Percentiles rank a stretch among this genome's conserved stretches.
Conservation (phyloP, 2,329 filamentous ascomycete genomes). For the Calonectria leucothoes region DNA sequence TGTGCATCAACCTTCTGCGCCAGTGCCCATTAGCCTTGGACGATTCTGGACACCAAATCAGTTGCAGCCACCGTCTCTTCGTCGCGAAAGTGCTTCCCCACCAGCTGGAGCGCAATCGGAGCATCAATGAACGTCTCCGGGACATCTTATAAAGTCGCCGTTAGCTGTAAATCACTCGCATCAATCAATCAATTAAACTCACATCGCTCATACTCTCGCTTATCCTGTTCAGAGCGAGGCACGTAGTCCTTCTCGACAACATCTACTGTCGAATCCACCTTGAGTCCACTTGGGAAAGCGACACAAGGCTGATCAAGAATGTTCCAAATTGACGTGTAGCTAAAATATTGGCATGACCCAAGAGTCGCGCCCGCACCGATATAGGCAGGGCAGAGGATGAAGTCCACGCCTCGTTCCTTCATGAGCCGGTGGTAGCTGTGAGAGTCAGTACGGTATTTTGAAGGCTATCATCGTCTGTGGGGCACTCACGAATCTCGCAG, state of each 20-base stretch:
- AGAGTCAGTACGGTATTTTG: background rate
- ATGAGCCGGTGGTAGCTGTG: slow-evolving; percentile 24
- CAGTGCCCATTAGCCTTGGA: background rate
- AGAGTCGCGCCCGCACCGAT: slow-evolving; percentile 34
- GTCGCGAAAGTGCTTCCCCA: slow-evolving; percentile 37
- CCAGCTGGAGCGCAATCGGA: slow-evolving; percentile 35
- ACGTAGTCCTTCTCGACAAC: slow-evolving; percentile 16
- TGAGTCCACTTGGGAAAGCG: slow-evolving; percentile 41
- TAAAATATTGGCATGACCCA: slow-evolving; percentile 38
- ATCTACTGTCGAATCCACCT: slow-evolving; percentile 11
- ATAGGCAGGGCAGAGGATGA: slow-evolving; percentile 42
- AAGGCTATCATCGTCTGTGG: background rate
- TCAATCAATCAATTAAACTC: background rate
- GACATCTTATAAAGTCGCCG: background rate
- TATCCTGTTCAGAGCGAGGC: background rate
- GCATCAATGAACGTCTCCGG: slow-evolving; percentile 25
- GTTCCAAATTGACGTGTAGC: slow-evolving; percentile 48
- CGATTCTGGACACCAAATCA: slow-evolving; percentile 22
- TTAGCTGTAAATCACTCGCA: background rate
- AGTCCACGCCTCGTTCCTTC: slow-evolving; percentile 39
- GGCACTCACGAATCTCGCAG: slow-evolving; percentile 17
- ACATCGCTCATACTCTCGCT: background rate
- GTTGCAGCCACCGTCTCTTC: slow-evolving; percentile 32
- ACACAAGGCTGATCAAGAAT: slow-evolving; percentile 44
- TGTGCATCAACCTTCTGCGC: background rate